These are phyloP conservation scores for Malassezia restricta DNA, from an alignment of 1,284 basidiomycete species.

Conservation along the genomic window DNA sequence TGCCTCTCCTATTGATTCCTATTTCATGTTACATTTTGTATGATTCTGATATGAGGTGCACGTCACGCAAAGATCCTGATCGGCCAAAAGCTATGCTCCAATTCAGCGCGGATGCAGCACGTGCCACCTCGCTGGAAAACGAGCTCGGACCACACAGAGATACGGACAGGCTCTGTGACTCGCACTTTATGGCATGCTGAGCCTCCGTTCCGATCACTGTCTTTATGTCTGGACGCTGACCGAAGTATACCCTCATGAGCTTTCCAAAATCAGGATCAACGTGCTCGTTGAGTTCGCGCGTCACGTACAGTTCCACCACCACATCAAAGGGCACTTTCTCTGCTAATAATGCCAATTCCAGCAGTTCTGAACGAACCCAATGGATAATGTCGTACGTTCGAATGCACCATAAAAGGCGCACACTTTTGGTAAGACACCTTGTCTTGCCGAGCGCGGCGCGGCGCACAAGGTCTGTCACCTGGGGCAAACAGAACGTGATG, in stretches of 20 bases:
- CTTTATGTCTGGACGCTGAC: not conserved
- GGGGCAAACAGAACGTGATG: conserved; percentile 18
- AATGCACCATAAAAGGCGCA: conserved; percentile 5
- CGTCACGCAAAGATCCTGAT: not conserved
- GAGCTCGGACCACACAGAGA: not conserved
- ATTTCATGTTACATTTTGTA: not conserved
- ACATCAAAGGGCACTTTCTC: not conserved
- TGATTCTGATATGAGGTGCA: not conserved
- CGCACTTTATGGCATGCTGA: not conserved
- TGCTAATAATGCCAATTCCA: not conserved
- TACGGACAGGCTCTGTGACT: not conserved
- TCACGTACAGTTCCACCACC: not conserved
- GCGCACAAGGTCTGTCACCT: not conserved
- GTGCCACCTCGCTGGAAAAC: not conserved
- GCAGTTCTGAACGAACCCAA: conserved; percentile 1
- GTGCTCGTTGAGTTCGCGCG: not conserved
- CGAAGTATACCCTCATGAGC: not conserved
- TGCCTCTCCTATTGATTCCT: not conserved
- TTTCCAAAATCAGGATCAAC: not conserved
- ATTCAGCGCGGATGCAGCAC: not conserved
- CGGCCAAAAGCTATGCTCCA: not conserved
- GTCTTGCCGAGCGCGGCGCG: not conserved
- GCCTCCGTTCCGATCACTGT: not conserved
- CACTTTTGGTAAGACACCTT: not conserved
- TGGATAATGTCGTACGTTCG: not conserved